Conservation (phyloP, 306 rosid genomes). For the Sechiopsis laciniata region DNA sequence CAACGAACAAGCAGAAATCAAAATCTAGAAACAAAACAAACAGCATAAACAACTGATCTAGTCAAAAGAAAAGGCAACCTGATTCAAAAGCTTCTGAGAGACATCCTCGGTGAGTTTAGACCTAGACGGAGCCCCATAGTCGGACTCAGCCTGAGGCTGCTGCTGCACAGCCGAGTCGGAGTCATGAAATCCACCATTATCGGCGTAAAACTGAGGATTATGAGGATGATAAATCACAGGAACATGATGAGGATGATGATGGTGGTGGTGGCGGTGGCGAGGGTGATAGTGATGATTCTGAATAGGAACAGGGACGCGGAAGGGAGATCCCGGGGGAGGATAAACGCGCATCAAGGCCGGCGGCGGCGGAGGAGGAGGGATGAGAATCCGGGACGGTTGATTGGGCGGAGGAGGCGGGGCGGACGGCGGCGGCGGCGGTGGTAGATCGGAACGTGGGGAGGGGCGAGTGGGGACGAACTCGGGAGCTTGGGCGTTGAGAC, state of each 20-base stretch:
- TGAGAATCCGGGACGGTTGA: conserved; percentile 30
- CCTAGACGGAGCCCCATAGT: conserved; percentile 44
- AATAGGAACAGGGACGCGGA: conserved; percentile 47
- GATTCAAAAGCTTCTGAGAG: conserved; percentile 67
- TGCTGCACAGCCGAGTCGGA: conserved; percentile 39
- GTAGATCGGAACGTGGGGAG: conserved; percentile 44
- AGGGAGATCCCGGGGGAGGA: conserved; percentile 34
- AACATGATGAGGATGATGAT: conserved; percentile 33
- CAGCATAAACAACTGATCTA: conserved; percentile 10
- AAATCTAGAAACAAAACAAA: background rate
- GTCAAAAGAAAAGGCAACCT: conserved; percentile 36
- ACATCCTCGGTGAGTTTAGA: conserved; percentile 64
- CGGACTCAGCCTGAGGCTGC: conserved; percentile 35
- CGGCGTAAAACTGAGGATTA: conserved; percentile 36
- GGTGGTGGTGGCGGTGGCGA: conserved; percentile 22
- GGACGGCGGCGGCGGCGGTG: conserved; percentile 27
- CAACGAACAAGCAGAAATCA: background rate
- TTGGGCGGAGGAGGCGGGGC: conserved; percentile 31
- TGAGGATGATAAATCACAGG: conserved; percentile 54
- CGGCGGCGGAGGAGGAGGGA: conserved; percentile 40
- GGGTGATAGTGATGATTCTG: conserved; percentile 43
- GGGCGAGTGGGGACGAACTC: conserved; percentile 70
- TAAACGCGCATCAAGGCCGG: conserved; percentile 38
- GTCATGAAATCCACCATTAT: conserved; percentile 30
- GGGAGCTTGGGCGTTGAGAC: conserved; percentile 89